Evolutionary conservation across 129 eudicot species (phyloP).

Genomic region (Pulicaria dysenterica): DNA sequence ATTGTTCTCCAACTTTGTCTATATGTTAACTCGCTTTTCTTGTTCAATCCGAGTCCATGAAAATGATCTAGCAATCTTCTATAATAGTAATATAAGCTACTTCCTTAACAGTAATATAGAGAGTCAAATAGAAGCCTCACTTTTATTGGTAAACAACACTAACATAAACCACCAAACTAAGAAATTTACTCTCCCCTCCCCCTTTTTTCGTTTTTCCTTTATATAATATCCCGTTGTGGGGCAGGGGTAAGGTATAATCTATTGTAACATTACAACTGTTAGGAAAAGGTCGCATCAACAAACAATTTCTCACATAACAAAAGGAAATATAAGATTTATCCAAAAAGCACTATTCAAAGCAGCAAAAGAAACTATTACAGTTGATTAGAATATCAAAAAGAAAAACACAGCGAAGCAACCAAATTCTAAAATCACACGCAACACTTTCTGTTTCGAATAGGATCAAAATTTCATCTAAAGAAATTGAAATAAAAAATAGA

Average conservation of each 20-base stretch:
- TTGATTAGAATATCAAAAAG: constrained; percentile 17
- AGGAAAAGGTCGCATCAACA: constrained; percentile 9
- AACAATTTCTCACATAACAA: neutral
- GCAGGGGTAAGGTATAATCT: neutral
- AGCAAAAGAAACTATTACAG: neutral
- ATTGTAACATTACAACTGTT: neutral
- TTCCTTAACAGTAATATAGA: neutral
- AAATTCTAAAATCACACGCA: constrained; percentile 40
- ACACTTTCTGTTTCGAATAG: neutral
- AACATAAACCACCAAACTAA: neutral
- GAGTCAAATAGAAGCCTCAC: constrained; percentile 14
- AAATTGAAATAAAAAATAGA: neutral
- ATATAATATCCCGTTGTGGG: neutral
- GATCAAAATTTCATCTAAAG: neutral
- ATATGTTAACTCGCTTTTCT: too few relatives aligned
- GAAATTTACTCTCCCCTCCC: neutral
- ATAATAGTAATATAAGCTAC: too few relatives aligned
- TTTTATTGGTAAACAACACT: constrained; percentile 19
- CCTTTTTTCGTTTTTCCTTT: neutral
- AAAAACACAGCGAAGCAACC: constrained; percentile 20
- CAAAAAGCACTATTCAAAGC: constrained; percentile 16
- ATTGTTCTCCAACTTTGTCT: too few relatives aligned
- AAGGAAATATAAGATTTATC: neutral
- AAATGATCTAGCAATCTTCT: too few relatives aligned
- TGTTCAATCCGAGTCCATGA: too few relatives aligned